Evolutionary conservation across 176 grass and related monocot genomes (phyloP).

Genomic region (Phoenix dactylifera): DNA sequence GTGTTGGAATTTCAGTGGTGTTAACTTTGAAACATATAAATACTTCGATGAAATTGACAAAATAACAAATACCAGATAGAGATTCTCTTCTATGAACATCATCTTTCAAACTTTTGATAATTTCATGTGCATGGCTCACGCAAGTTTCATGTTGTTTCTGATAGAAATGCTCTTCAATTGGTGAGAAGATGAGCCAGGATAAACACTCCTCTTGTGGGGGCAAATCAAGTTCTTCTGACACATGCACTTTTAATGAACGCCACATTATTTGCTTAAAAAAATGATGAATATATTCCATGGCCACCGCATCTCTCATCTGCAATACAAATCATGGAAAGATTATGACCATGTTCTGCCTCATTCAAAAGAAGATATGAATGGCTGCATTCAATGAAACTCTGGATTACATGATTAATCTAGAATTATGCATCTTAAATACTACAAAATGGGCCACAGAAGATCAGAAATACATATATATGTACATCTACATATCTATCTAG

Average conservation of each 20-base stretch:
- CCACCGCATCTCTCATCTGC: conserved; percentile 56
- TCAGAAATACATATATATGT: no score
- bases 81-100: conserved; percentile 36
- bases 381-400: no score
- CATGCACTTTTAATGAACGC: conserved; percentile 96
- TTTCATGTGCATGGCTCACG: conserved; percentile 81
- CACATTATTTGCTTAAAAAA: conserved; percentile 92
- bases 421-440: no score
- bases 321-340: conserved; percentile 16
- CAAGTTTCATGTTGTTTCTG: conserved; percentile 88
- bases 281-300: conserved; percentile 73
- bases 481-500: no score
- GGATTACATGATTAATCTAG: no score
- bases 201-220: conserved; percentile 84
- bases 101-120: conserved; percentile 75
- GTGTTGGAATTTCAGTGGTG: conserved; percentile 11
- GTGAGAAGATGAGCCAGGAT: conserved; percentile 72
- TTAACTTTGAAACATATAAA: conserved; percentile 3
- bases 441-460: no score
- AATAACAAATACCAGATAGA: conserved; percentile 36
- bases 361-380: no score
- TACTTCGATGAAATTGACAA: conserved; percentile 1
- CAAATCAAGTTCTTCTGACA: conserved; percentile 64
- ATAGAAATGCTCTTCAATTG: conserved; percentile 98
- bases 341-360: no score